Evolutionary conservation across 805 yeast genomes (phyloP).

Genomic region (Blastobotrys mokoenaii): DNA sequence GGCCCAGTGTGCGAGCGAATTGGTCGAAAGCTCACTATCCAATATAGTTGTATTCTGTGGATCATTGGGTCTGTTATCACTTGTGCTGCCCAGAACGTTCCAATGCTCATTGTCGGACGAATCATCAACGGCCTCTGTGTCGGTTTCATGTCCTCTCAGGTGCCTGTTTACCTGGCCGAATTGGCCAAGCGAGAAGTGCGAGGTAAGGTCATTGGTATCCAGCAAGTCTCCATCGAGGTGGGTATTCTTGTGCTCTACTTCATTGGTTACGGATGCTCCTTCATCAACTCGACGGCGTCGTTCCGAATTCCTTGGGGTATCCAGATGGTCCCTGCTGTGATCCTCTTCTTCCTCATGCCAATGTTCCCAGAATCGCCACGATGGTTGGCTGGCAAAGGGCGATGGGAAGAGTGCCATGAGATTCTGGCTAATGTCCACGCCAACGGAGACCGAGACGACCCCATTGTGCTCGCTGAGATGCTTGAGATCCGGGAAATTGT

Average conservation of each 20-base stretch:
- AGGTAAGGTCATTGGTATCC: conserved; percentile 51
- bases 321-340: conserved; percentile 43
- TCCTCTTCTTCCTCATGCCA: conserved; percentile 38
- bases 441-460: conserved; percentile 29
- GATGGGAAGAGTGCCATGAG: conserved; percentile 26
- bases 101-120: conserved; percentile 46
- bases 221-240: conserved; percentile 55
- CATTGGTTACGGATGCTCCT: conserved; percentile 42
- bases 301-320: conserved; percentile 61
- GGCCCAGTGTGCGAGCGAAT: conserved; percentile 40
- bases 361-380: conserved; percentile 46
- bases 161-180: conserved; percentile 58
- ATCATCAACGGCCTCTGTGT: conserved; percentile 55
- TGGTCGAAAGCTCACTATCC: conserved; percentile 52
- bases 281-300: conserved; percentile 38
- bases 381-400: conserved; percentile 20
- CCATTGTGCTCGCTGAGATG: conserved; percentile 33
- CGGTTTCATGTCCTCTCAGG: conserved; percentile 58
- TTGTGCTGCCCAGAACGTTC: conserved; percentile 35
- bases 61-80: conserved; percentile 54
- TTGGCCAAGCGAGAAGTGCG: conserved; percentile 51
- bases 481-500: conserved; percentile 38
- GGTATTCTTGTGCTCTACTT: conserved; percentile 58
- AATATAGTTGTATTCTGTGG: conserved; percentile 47
- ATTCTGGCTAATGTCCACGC: conserved; percentile 22